These are phyloP conservation scores for Talaromyces sp. DNA, from an alignment of 2,329 filamentous ascomycete genomes.

Conservation along the genomic window DNA sequence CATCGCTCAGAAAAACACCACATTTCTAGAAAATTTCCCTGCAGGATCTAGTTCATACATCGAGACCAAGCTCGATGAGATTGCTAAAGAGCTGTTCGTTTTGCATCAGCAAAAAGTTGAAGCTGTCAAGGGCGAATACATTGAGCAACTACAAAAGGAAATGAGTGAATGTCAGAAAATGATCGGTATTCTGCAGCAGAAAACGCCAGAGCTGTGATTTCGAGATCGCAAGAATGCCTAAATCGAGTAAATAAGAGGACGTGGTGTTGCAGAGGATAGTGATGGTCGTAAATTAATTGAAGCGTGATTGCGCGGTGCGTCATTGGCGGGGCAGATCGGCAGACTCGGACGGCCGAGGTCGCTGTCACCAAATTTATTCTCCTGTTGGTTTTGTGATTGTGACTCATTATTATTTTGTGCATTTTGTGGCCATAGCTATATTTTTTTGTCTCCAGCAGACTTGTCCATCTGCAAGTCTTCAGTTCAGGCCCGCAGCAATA, in stretches of 20 bases:
- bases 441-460: not conserved
- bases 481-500: not conserved
- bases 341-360: not conserved
- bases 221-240: no score
- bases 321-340: not conserved
- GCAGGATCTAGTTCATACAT: not conserved
- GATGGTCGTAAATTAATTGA: not conserved
- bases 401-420: not conserved
- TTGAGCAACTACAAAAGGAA: constrained; percentile 4
- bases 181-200: constrained; percentile 5
- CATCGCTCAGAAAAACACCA: not conserved
- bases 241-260: no score
- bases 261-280: no score
- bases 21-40: not conserved
- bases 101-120: constrained; percentile 7
- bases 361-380: not conserved
- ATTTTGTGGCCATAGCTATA: not conserved
- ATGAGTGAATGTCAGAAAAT: constrained; percentile 6
- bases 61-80: not conserved
- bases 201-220: not conserved
- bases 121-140: constrained; percentile 2
- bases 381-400: not conserved
- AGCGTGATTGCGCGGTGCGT: not conserved
- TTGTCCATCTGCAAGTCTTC: not conserved
- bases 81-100: not conserved